A percentile compares a stretch with the other conserved stretches of the same genome.
Conservation (phyloP, 148 eudicot species). For the Camellia lanceoleosa region DNA sequence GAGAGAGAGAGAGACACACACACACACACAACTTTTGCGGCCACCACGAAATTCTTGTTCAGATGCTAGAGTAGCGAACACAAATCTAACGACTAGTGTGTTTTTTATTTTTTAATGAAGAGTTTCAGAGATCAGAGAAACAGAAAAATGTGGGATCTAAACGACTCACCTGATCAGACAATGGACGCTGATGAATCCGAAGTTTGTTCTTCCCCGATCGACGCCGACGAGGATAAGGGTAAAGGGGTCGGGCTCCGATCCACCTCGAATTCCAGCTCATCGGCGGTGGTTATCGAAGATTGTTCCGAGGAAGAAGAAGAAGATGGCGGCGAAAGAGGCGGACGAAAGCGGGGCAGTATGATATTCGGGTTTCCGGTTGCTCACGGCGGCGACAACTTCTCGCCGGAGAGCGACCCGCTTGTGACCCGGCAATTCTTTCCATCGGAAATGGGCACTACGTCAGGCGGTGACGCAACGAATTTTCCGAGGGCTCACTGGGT, state of each 20-base stretch:
- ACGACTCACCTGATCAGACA: constrained; percentile 61
- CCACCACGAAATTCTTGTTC: constrained; percentile 5
- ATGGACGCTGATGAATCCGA: constrained; percentile 42
- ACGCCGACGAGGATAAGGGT: constrained; percentile 39
- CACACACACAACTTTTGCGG: background rate
- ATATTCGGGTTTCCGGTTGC: constrained; percentile 69
- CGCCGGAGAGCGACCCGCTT: constrained; percentile 27
- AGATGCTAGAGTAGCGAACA: background rate
- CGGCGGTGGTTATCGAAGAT: constrained; percentile 45
- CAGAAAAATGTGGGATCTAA: constrained; percentile 87
- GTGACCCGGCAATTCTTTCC: constrained; percentile 94
- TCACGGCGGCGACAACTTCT: constrained; percentile 4
- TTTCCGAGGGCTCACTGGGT: constrained; percentile 82
- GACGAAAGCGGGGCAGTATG: constrained; percentile 25
- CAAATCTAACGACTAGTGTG: background rate
- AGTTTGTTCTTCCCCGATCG: constrained; percentile 44
- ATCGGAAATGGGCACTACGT: constrained; percentile 23
- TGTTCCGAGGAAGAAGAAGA: constrained; percentile 39
- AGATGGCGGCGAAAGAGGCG: constrained; percentile 13
- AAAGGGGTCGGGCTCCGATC: constrained; percentile 58
- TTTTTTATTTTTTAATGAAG: background rate
- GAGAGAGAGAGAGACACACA: background rate
- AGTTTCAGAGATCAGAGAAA: background rate
- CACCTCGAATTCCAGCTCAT: constrained; percentile 65
- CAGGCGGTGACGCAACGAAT: constrained; percentile 9